Evolutionary conservation across 1,284 basidiomycete genomes (phyloP).

Genomic region (Melampsora americana): DNA sequence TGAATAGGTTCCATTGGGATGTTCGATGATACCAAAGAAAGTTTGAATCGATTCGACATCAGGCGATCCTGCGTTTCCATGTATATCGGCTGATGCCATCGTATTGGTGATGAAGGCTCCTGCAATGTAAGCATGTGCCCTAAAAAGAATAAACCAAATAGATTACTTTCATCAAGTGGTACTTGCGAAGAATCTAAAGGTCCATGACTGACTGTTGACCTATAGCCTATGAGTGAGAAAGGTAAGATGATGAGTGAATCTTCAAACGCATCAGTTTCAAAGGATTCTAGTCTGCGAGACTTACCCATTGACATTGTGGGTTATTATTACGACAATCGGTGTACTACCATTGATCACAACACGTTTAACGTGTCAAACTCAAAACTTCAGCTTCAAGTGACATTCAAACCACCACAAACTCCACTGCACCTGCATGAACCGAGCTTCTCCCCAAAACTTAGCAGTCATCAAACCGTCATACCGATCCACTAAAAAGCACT

Average conservation of each 20-base stretch:
- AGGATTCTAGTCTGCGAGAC: background rate
- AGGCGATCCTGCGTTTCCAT: background rate
- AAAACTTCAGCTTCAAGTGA: background rate
- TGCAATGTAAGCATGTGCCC: background rate
- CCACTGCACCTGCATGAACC: background rate
- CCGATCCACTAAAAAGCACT: background rate
- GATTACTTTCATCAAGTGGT: no score
- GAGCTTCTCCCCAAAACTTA: background rate
- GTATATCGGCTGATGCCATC: conserved; percentile 3
- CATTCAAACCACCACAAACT: background rate
- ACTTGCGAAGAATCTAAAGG: background rate
- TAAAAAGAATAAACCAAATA: background rate
- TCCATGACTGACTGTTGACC: background rate
- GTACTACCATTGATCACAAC: background rate
- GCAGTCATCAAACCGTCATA: background rate
- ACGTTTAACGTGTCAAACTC: background rate
- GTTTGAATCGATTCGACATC: background rate
- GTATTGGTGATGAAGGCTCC: background rate
- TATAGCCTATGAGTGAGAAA: background rate
- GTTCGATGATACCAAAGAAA: background rate
- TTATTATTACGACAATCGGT: background rate
- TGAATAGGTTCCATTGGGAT: conserved; percentile 6
- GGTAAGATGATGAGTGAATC: background rate
- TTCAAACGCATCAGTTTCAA: background rate
- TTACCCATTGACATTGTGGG: conserved; percentile 10